Percentiles rank a stretch among this genome's conserved stretches.
phyloP scores from a whole-genome alignment of 345 rosid genomes.

The Populus ilicifolia region DNA sequence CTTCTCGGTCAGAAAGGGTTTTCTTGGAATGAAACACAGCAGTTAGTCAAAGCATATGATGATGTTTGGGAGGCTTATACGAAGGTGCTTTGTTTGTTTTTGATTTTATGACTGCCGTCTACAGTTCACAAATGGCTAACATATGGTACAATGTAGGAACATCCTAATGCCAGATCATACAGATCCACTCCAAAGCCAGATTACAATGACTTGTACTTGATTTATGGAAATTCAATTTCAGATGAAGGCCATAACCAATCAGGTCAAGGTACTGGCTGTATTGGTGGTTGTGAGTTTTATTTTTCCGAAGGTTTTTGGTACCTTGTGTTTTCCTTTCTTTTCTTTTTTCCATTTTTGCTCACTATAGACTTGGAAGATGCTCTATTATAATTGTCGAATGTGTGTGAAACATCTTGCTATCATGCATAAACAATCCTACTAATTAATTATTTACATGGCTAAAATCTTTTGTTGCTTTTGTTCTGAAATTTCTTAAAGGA shows the following conservation, averaged over 20 bases:
- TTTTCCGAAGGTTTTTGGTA: background rate
- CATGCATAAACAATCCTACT: background rate
- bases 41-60: constrained; percentile 36
- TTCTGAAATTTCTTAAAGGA: constrained; percentile 28
- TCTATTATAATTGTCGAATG: background rate
- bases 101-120: background rate
- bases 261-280: constrained; percentile 21
- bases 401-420: background rate
- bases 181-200: constrained; percentile 22
- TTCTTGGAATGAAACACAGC: constrained; percentile 39
- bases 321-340: background rate
- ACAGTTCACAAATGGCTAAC: constrained; percentile 16
- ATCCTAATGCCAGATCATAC: constrained; percentile 32
- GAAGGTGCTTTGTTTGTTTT: constrained; percentile 12
- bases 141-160: constrained; percentile 33
- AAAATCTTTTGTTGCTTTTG: background rate
- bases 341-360: background rate
- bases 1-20: constrained; percentile 35
- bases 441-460: background rate
- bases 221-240: constrained; percentile 35
- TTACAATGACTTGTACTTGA: constrained; percentile 43
- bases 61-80: constrained; percentile 23
- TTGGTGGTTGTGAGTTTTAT: constrained; percentile 26
- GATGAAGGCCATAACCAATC: constrained; percentile 18
- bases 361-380: background rate